Evolutionary conservation across 176 grass and related monocot species (phyloP), one percentile per base, ranked within the genome.

Genomic region (Ananas comosus): DNA sequence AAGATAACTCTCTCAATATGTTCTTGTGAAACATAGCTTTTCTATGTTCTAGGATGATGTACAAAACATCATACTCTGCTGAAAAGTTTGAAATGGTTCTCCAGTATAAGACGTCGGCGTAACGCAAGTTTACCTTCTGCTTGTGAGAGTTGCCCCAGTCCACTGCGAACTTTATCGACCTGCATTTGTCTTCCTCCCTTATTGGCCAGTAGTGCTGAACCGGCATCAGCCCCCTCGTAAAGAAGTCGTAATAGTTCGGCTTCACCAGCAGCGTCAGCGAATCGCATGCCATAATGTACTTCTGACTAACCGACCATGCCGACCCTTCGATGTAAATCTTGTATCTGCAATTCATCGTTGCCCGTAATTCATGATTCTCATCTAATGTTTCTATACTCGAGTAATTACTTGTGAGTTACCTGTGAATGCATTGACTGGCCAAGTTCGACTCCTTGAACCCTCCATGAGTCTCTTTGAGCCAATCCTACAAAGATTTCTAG

Each of bases 291-390:
- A 99, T 69, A 78, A 93, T 99, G 72, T 99, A 99, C 63, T 91
- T 99, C 74, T 91, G 72, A 79, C 94, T 99, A 56, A 99, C 79
- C 9, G 94, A 99, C 87, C 90, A 99, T n/a, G 89, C 90, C 14
- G 75, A 76, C 10, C 94, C 94, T 79, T 99, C 94, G 9, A 93
- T 75, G 77, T 93, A 99, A 25, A 99, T 99, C 82, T 93, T 90
- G 70, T 88, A 93, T 64, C 88, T 96, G 42, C 54, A 59, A 59
- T 48, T 53, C 53, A 61, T 50, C 10, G n/a, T 64, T 42, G 11
- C 19, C 65, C 53, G 19, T 57, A 48, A 56, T 42, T 11, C 28
- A 69, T 10, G 28, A 64, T 28, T 53, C 22, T 28, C 75, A 80
- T 7, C 23, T 54, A 9, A 33, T 53, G 57, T 50, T 28, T 80